Base-by-base conservation (phyloP, 2,329 filamentous ascomycete species). In the Daldinia sp. region DNA sequence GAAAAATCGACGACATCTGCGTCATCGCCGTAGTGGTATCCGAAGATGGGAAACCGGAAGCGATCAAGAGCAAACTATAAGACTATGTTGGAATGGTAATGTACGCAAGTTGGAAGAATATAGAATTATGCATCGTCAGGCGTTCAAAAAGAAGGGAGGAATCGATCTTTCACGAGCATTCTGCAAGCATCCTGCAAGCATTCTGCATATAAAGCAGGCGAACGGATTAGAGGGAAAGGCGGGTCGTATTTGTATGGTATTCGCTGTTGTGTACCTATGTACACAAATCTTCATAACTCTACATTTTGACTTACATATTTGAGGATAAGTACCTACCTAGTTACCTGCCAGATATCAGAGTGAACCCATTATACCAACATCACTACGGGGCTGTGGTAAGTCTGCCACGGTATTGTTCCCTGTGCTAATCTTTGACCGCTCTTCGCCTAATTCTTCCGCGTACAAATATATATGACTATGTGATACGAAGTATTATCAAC, bases 1-100 rank as follows among this genome's bases (percentile, higher is more conserved):
- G 96, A 59, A 99, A 99, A 81, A 88, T 97, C 20, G 96, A 99
- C 78, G 96, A 99, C 79, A 98, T 99, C 66, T 95, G 93, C 75
- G 93, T 93, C 4, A 84, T 99, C 57, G 90, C 94, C 13, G 89
- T 90, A 35, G 84, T 97, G 33, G 93, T 93, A 0, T 89, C 93
- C 7, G 90, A 94, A 73, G 88, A 90, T 33, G 74, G 69, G 30
- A 76, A 74, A 55, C 33, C 37, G 20, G 65, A 72, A 26, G 62
- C 69, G 39, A 67, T 72, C 30, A 73, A 74, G 58, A 74, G 73
- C 67, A 77, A 75, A 61, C 60, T 78, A 46, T 78, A 60, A 74
- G 13, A 15, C 15, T 57, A 48, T 35, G n/a, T 20, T 35, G 35
- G 35, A 50, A 13, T 20, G 6, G 13, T 18, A 35, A 30, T 56